Evolutionary conservation across 163 green algal species (phyloP).

Genomic region (Scenedesmus sp.): DNA sequence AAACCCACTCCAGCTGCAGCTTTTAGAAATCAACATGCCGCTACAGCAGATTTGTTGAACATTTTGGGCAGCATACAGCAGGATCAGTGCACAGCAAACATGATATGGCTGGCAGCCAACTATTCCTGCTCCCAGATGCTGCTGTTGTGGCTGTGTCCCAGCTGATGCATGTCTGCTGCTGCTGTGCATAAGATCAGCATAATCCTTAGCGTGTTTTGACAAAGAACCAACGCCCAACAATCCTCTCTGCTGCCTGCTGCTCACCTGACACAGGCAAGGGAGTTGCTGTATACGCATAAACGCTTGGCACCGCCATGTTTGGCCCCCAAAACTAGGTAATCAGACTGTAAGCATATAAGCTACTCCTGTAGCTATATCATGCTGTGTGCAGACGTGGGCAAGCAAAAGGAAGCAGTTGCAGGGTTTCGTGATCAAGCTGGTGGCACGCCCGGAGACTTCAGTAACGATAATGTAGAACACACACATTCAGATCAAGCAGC

Average conservation of each 20-base stretch:
- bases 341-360: neutral
- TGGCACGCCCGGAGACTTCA: neutral
- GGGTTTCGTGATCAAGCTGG: neutral
- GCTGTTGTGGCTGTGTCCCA: neutral
- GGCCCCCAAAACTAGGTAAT: neutral
- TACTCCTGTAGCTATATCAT: neutral
- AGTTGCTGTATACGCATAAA: slow-evolving; percentile 1
- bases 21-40: neutral
- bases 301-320: neutral
- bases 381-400: neutral
- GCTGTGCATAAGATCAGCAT: neutral
- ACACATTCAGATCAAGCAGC: neutral
- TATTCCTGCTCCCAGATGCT: neutral
- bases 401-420: neutral
- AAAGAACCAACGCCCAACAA: neutral
- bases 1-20: neutral
- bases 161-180: neutral
- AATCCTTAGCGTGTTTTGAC: neutral
- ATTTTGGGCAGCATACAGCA: neutral
- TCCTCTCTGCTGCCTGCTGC: neutral
- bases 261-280: slow-evolving; percentile 1
- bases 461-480: neutral
- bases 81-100: neutral
- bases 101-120: neutral
- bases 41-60: neutral